These are phyloP conservation scores for Colletotrichum sp. DNA, from an alignment of 2,329 filamentous ascomycete genomes.

Conservation along the genomic window DNA sequence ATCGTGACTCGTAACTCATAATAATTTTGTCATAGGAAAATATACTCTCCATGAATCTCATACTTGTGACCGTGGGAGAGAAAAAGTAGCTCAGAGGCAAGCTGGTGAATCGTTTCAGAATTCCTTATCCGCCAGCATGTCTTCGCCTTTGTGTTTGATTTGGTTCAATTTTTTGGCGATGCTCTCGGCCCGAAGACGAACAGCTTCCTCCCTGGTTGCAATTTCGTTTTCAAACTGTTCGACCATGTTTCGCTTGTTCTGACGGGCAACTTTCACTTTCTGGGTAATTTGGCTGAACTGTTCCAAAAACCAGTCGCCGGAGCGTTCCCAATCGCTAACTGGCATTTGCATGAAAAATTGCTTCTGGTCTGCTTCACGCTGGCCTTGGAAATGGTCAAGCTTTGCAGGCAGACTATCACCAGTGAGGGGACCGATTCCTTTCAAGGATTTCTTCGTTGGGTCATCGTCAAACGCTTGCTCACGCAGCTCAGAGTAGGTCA, in stretches of 20 bases:
- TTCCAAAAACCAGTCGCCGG: constrained; percentile 65
- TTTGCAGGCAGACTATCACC: constrained; percentile 51
- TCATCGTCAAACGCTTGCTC: constrained; percentile 63
- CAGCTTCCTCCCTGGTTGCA: constrained; percentile 57
- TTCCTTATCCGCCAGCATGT: constrained; percentile 55
- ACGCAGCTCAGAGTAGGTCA: constrained; percentile 57
- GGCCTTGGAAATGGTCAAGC: constrained; percentile 53
- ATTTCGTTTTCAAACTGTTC: constrained; percentile 60
- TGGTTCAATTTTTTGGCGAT: constrained; percentile 60
- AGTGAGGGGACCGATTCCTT: constrained; percentile 36
- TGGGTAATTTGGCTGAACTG: constrained; percentile 57
- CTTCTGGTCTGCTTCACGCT: constrained; percentile 50
- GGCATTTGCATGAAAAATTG: constrained; percentile 59
- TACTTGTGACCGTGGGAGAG: background rate
- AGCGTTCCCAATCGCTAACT: constrained; percentile 62
- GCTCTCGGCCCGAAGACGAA: constrained; percentile 56
- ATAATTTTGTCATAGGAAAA: constrained; percentile 9
- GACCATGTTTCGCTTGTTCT: constrained; percentile 54
- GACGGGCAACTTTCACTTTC: constrained; percentile 52
- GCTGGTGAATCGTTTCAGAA: constrained; percentile 22
- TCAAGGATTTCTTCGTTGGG: constrained; percentile 51
- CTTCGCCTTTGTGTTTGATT: constrained; percentile 61
- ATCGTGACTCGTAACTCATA: constrained; percentile 14
- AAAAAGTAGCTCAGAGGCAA: background rate
- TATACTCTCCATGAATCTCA: background rate